Conservation (phyloP, 768 basidiomycete genomes). For the Serendipita sp. region DNA sequence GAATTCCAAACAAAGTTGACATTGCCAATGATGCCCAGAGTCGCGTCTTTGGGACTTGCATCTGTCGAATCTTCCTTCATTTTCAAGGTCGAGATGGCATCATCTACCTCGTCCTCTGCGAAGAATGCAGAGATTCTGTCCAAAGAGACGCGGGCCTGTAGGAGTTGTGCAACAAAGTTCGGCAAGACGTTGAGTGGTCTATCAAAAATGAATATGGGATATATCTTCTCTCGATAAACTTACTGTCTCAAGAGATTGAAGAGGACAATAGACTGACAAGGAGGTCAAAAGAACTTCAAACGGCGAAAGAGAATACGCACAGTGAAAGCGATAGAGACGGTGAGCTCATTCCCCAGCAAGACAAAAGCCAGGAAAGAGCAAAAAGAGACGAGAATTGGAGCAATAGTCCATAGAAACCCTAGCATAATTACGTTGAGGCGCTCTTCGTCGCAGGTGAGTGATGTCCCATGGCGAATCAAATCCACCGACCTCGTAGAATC, state of each 20-base stretch:
- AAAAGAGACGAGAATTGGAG: slow-evolving; percentile 71
- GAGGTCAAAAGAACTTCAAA: background rate
- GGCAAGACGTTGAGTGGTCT: slow-evolving; percentile 6
- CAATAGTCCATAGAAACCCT: slow-evolving; percentile 52
- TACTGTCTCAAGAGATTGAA: slow-evolving; percentile 56
- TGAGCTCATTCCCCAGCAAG: slow-evolving; percentile 54
- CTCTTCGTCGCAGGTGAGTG: background rate
- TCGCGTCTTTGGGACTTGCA: background rate
- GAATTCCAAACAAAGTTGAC: slow-evolving; percentile 21
- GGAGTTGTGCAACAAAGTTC: background rate
- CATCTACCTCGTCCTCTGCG: slow-evolving; percentile 53
- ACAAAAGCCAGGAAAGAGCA: slow-evolving; percentile 66
- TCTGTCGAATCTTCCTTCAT: slow-evolving; percentile 8
- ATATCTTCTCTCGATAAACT: background rate
- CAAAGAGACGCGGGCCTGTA: slow-evolving; percentile 30
- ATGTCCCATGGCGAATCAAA: background rate
- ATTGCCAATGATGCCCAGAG: slow-evolving; percentile 21
- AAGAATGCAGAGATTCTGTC: slow-evolving; percentile 54
- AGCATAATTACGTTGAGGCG: slow-evolving; percentile 37
- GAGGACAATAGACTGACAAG: slow-evolving; percentile 25
- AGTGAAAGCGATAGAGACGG: slow-evolving; percentile 76
- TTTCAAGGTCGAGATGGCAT: slow-evolving; percentile 52
- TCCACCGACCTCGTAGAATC: slow-evolving; percentile 39
- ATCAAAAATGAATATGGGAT: background rate
- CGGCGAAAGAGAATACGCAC: slow-evolving; percentile 14